These are phyloP conservation scores for Patellaria atrata DNA, from an alignment of 495 filamentous ascomycete genomes.

Conservation along the genomic window DNA sequence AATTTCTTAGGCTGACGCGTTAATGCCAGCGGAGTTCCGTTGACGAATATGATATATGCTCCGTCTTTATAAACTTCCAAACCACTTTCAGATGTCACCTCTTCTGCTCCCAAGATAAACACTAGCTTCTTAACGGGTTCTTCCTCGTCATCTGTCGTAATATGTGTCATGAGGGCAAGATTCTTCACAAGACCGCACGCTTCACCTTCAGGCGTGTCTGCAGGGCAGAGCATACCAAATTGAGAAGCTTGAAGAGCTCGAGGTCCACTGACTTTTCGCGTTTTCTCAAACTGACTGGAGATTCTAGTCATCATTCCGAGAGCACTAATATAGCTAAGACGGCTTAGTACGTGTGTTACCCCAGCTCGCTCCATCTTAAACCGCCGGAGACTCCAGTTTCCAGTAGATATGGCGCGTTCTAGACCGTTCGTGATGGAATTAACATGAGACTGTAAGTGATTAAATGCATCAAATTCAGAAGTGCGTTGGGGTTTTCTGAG, in stretches of 20 bases:
- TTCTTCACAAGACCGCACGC: constrained; percentile 98
- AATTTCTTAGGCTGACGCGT: constrained; percentile 74
- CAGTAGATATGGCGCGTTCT: constrained; percentile 86
- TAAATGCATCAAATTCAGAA: constrained; percentile 68
- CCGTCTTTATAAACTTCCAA: constrained; percentile 63
- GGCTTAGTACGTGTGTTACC: constrained; percentile 90
- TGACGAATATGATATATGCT: constrained; percentile 84
- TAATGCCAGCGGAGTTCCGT: constrained; percentile 80
- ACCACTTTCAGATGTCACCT: constrained; percentile 47
- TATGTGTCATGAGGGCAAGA: constrained; percentile 96
- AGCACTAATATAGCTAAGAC: constrained; percentile 89
- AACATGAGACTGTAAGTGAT: constrained; percentile 59
- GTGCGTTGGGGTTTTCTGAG: constrained; percentile 79
- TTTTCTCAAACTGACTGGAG: constrained; percentile 97
- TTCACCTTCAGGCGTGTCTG: constrained; percentile 97
- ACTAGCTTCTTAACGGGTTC: constrained; percentile 69
- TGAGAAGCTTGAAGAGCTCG: constrained; percentile 92
- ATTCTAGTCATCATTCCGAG: constrained; percentile 99
- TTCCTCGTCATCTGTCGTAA: constrained; percentile 90
- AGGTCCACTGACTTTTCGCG: constrained; percentile 85
- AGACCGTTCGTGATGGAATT: constrained; percentile 78
- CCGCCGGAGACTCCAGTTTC: constrained; percentile 93
- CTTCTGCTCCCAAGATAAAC: constrained; percentile 64
- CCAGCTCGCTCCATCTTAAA: constrained; percentile 98
- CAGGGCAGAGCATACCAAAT: constrained; percentile 92